Evolutionary conservation across 2,329 filamentous ascomycete species (phyloP).

Genomic region (Plenodomus lindquistii): DNA sequence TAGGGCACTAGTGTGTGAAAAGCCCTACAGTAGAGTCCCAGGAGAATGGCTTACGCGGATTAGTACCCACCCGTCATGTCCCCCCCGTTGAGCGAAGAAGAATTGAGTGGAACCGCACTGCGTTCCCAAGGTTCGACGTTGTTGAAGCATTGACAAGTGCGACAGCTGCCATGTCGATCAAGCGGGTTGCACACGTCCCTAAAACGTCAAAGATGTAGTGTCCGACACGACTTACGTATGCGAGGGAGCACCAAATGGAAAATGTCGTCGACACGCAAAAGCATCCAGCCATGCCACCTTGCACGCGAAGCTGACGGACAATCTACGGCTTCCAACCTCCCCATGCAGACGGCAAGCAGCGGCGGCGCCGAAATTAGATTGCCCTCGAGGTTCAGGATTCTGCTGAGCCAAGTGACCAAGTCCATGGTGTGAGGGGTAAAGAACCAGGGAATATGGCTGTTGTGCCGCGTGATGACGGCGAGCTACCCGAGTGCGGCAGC

Average conservation of each 20-base stretch:
- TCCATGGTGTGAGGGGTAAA: background rate
- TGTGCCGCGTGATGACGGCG: background rate
- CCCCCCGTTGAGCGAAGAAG: slow-evolving; percentile 1
- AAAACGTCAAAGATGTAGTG: slow-evolving; percentile 3
- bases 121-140: background rate
- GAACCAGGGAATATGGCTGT: slow-evolving; percentile 3
- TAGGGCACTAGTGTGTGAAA: background rate
- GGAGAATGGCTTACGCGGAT: slow-evolving; percentile 12
- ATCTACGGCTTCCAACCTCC: slow-evolving; percentile 6
- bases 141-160: slow-evolving; percentile 2
- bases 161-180: slow-evolving; percentile 4
- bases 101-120: background rate
- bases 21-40: slow-evolving; percentile 1
- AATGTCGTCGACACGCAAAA: background rate
- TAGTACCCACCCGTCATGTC: slow-evolving; percentile 5
- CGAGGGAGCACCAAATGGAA: background rate
- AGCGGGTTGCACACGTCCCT: background rate
- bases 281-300: background rate
- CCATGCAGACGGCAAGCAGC: background rate
- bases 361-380: slow-evolving; percentile 12
- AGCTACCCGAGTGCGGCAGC: background rate
- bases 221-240: background rate
- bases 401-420: too few species aligned
- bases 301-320: slow-evolving; percentile 7
- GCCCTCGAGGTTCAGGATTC: background rate